phyloP scores from a whole-genome alignment of 106 monocot species.

The Posidonia australis region DNA sequence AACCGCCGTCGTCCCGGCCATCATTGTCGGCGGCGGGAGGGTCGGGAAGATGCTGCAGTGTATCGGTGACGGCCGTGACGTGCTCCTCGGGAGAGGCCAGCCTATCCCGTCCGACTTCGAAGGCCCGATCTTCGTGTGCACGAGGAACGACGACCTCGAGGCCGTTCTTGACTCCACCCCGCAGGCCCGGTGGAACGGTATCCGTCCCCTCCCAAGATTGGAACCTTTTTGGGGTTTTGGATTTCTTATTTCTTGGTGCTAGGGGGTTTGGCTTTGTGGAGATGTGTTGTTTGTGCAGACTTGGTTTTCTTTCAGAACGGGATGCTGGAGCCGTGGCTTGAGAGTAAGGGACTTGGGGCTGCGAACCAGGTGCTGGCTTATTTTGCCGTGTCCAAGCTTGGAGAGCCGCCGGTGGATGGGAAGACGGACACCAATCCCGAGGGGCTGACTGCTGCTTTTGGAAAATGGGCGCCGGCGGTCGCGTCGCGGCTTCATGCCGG shows the following conservation, averaged over 20 bases:
- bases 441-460: conserved; percentile 78
- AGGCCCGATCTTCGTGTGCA: conserved; percentile 89
- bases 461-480: conserved; percentile 77
- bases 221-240: not conserved
- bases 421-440: conserved; percentile 95
- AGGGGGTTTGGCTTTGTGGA: not conserved
- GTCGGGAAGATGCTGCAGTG: conserved; percentile 46
- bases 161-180: conserved; percentile 72
- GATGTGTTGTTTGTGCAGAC: conserved; percentile 45
- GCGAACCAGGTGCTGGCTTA: conserved; percentile 85
- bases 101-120: conserved; percentile 44
- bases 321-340: conserved; percentile 95
- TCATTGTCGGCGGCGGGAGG: conserved; percentile 71
- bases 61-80: conserved; percentile 49
- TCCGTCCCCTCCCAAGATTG: not conserved
- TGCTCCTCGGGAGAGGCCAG: conserved; percentile 58
- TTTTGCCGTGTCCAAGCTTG: conserved; percentile 87
- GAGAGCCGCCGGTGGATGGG: conserved; percentile 85
- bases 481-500: conserved; percentile 60
- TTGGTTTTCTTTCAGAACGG: conserved; percentile 99
- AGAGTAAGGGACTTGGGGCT: conserved; percentile 65
- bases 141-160: conserved; percentile 89
- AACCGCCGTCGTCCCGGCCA: conserved; percentile 38
- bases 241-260: not conserved
- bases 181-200: conserved; percentile 66